phyloP scores from a whole-genome alignment of 495 filamentous ascomycete species.

The Annulohypoxylon moriforme region DNA sequence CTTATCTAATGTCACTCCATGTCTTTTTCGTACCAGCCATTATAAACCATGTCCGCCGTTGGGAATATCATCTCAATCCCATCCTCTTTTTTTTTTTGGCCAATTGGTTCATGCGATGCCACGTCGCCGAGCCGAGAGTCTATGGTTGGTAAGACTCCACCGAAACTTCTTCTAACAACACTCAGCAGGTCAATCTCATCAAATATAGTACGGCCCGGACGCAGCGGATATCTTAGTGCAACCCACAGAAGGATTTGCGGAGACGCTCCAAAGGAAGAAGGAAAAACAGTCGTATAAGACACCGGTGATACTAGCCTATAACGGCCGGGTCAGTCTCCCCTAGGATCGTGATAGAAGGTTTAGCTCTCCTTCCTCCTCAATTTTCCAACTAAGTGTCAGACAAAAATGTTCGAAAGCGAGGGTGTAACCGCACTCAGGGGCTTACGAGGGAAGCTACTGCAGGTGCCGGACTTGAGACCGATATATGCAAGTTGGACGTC shows the following conservation, averaged over 20 bases:
- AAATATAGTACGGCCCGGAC: slow-evolving; percentile 5
- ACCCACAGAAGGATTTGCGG: slow-evolving; percentile 1
- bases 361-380: neutral
- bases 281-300: neutral
- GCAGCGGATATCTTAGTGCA: slow-evolving; percentile 11
- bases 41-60: slow-evolving; percentile 3
- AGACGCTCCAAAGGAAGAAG: neutral
- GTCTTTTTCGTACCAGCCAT: neutral
- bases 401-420: neutral
- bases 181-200: neutral
- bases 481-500: slow-evolving; percentile 3
- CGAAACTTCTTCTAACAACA: neutral
- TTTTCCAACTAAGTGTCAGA: neutral
- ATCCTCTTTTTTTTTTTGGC: neutral
- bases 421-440: slow-evolving; percentile 2
- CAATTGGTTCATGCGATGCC: slow-evolving; percentile 6
- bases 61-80: neutral
- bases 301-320: neutral
- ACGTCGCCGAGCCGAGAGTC: slow-evolving; percentile 2
- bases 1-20: neutral
- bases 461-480: slow-evolving; percentile 7
- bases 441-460: neutral
- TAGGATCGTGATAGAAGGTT: neutral
- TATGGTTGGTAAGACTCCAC: slow-evolving; percentile 5
- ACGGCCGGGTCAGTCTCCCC: too few relatives aligned